Percentiles rank a stretch among this genome's conserved stretches.
These are phyloP conservation scores for Trichosporon faecale DNA, from an alignment of 1,284 basidiomycete species.

Conservation along the genomic window DNA sequence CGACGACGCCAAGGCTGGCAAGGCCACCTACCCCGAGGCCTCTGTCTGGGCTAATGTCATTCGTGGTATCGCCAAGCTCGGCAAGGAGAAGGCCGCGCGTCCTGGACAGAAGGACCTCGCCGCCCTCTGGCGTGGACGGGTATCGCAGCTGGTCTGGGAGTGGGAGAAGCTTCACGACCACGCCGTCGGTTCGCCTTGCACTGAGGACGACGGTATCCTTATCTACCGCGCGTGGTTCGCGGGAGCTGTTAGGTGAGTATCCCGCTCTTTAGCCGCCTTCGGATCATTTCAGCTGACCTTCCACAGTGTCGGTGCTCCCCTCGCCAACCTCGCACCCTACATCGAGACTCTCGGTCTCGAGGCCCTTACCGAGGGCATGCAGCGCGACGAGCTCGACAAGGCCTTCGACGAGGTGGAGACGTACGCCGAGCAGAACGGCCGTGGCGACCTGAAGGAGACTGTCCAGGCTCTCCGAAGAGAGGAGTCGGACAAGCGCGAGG, in stretches of 20 bases:
- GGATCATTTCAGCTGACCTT: neutral
- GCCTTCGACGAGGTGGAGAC: conserved; percentile 34
- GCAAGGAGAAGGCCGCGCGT: conserved; percentile 13
- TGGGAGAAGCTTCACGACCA: conserved; percentile 35
- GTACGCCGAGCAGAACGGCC: conserved; percentile 25
- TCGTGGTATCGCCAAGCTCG: conserved; percentile 37
- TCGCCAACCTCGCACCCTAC: conserved; percentile 39
- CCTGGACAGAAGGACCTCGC: neutral
- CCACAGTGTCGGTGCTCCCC: conserved; percentile 32
- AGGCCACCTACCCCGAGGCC: conserved; percentile 33
- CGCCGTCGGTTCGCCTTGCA: conserved; percentile 12
- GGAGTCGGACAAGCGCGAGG: conserved; percentile 30
- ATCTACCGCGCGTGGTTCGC: conserved; percentile 49
- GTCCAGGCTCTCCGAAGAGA: conserved; percentile 30
- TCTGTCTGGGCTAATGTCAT: conserved; percentile 46
- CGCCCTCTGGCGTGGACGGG: conserved; percentile 19
- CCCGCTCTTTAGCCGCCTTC: too few relatives aligned
- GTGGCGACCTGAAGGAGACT: conserved; percentile 26
- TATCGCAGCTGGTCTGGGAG: conserved; percentile 12
- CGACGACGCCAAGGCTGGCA: conserved; percentile 30
- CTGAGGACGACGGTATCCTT: conserved; percentile 39
- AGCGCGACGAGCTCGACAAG: conserved; percentile 29
- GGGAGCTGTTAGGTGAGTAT: conserved; percentile 40
- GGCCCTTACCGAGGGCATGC: conserved; percentile 30
- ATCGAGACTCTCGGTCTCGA: conserved; percentile 26